Base-by-base conservation (phyloP, 139 green algal species). In the Zygnema cylindricum region DNA sequence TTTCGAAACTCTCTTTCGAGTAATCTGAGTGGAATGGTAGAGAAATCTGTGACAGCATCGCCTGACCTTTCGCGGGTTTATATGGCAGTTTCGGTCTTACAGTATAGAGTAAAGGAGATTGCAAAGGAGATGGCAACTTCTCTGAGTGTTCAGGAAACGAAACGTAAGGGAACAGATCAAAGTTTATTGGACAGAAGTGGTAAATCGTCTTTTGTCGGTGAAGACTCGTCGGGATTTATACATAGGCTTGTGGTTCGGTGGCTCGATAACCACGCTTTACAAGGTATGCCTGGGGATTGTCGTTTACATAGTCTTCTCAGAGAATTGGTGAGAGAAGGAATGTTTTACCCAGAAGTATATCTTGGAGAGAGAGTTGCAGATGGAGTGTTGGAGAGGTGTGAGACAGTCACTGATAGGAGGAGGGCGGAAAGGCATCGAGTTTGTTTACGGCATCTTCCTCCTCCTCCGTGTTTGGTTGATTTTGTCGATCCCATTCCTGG, bases 291-390 rank as follows among this genome's bases (percentile, higher is more conserved):
- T 57, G 11, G 71, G 77, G 77, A 43, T 54, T 3, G 16, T 55
- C 35, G 49, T 3, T 54, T 85, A 16, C 7, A 16, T 25, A 7
- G 16, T 7, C 49, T 89, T 32, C 16, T 89, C 11, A 25, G 21
- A 35, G 84, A 89, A 23, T 21, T 89, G 2, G 84, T 86, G 75
- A 42, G 40, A 40, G 73, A 36, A 22, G 84, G 84, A 33, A 36
- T 89, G 39, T 69, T 89, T 55, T 38, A 30, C 2, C 84, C 84
- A 11, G 69, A 55, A 11, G 35, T 35, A 7, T 89, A 88, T 16
- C 42, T 88, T 36, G 35, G 76, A 36, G 16, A 88, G 84, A 36
- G 75, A 2, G 35, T 89, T 1, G 73, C 84, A 32, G 84, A 89
- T 40, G 84, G 84, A 7, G 35, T 88, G 32, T 75, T 89, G 73